phyloP scores from a whole-genome alignment of 345 rosid species.

The Cardamine occulta region DNA sequence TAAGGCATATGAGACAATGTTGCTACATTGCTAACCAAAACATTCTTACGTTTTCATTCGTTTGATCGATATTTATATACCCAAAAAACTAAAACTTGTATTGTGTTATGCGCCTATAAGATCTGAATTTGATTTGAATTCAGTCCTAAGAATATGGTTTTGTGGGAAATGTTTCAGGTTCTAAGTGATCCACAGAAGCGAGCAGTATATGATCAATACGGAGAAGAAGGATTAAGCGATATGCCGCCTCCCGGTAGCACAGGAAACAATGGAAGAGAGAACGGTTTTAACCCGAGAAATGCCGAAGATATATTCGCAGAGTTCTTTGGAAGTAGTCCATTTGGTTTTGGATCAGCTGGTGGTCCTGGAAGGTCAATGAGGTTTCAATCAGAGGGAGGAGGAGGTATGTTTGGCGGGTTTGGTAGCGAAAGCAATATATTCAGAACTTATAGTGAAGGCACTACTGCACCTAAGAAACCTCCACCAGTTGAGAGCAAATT shows the following conservation, averaged over 20 bases:
- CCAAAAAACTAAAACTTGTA: background rate
- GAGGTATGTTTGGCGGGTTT: conserved; percentile 64
- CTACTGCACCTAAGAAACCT: conserved; percentile 60
- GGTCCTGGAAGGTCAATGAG: conserved; percentile 67
- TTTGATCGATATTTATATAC: background rate
- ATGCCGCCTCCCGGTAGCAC: conserved; percentile 65
- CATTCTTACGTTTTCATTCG: background rate
- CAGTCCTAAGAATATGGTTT: background rate
- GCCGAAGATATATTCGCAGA: conserved; percentile 97
- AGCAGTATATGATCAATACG: conserved; percentile 77
- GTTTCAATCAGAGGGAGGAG: conserved; percentile 76
- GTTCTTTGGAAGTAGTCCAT: conserved; percentile 92
- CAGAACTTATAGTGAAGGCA: conserved; percentile 66
- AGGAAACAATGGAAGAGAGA: conserved; percentile 53
- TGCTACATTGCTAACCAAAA: conserved; percentile 24
- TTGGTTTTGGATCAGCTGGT: conserved; percentile 74
- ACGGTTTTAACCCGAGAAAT: conserved; percentile 88
- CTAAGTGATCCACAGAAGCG: conserved; percentile 88
- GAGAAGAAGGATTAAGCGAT: conserved; percentile 94
- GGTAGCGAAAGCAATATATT: conserved; percentile 58
- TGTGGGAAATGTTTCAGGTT: conserved; percentile 52
- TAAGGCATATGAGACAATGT: conserved; percentile 10
- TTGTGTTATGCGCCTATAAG: background rate
- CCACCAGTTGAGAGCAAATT: conserved; percentile 90
- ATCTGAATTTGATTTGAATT: background rate